Conservation (phyloP, 441 rosid species). For the Euphorbia schlechtendalii region DNA sequence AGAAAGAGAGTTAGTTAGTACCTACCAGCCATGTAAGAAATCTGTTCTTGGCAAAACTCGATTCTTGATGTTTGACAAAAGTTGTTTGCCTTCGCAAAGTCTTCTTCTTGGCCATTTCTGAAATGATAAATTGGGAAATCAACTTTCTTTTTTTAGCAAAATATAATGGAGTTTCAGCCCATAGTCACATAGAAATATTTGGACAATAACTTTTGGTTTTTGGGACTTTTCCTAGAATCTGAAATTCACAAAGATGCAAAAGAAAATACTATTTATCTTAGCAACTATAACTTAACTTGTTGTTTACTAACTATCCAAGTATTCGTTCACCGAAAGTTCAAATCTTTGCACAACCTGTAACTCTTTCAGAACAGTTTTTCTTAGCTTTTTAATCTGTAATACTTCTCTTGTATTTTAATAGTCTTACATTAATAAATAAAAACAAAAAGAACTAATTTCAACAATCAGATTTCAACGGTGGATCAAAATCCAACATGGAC, state of each 20-base stretch:
- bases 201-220: background rate
- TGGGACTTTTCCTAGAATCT: background rate
- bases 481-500: background rate
- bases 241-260: too few species aligned
- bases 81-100: constrained; percentile 65
- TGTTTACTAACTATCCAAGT: background rate
- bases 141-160: background rate
- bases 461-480: background rate
- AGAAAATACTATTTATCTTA: background rate
- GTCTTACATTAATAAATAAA: too few species aligned
- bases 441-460: background rate
- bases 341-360: background rate
- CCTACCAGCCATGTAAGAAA: constrained; percentile 80
- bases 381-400: background rate
- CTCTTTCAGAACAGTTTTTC: background rate
- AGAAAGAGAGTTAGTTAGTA: constrained; percentile 16
- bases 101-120: constrained; percentile 50
- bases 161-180: background rate
- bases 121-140: constrained; percentile 13
- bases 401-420: background rate
- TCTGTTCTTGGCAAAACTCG: constrained; percentile 44
- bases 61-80: constrained; percentile 54
- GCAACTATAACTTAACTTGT: background rate
- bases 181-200: background rate
- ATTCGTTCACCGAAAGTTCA: background rate